Percentiles rank a stretch among this genome's conserved stretches.
Evolutionary conservation across 306 rosid genomes (phyloP).

Genomic region (Trifolium fragiferum): DNA sequence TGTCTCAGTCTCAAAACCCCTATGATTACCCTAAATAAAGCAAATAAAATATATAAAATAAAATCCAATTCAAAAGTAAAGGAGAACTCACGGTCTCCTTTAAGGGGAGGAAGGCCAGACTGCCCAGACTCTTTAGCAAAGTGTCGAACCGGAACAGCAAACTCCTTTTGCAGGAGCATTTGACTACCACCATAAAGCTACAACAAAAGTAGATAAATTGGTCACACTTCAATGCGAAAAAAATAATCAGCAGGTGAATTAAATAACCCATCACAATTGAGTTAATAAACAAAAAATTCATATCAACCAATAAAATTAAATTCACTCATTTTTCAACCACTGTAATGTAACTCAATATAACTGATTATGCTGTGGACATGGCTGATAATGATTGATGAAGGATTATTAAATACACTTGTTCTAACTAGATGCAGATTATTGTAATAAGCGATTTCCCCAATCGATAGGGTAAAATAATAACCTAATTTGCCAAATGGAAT

Average conservation of each 20-base stretch:
- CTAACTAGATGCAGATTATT: background rate
- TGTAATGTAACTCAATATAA: background rate
- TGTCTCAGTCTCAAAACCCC: conserved; percentile 6
- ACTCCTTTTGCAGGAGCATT: conserved; percentile 63
- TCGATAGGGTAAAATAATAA: background rate
- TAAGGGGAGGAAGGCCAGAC: conserved; percentile 65
- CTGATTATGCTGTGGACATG: background rate
- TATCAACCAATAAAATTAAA: background rate
- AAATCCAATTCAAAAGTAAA: conserved; percentile 27
- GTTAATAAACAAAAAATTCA: conserved; percentile 8
- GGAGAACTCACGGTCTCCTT: conserved; percentile 85
- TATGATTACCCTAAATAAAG: background rate
- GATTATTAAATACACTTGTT: conserved; percentile 15
- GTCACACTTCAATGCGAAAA: background rate
- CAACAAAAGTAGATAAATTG: conserved; percentile 14
- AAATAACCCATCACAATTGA: background rate
- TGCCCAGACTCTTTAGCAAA: conserved; percentile 57
- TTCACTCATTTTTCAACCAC: conserved; percentile 3
- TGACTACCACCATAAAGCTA: conserved; percentile 75
- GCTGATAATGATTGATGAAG: background rate
- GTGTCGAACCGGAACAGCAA: conserved; percentile 73
- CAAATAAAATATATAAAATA: background rate
- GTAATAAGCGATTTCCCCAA: conserved; percentile 22
- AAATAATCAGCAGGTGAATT: background rate
- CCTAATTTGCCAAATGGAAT: conserved; percentile 25